Conservation (phyloP, 2,329 filamentous ascomycete species). For the Fusarium beomiforme region DNA sequence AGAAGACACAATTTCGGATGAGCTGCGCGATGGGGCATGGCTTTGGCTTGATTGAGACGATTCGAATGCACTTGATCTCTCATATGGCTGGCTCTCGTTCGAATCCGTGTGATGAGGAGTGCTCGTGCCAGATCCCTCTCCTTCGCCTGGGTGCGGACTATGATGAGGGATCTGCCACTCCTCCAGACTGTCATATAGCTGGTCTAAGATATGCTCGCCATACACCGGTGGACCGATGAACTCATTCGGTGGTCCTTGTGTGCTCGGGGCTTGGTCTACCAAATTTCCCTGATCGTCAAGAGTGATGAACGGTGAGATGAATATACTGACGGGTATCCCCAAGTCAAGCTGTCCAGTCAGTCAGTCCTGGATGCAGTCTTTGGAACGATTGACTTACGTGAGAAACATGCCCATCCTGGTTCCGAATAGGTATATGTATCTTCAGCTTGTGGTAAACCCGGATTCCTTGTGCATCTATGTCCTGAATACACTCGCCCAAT, state of each 20-base stretch:
- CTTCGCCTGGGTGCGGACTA: constrained; percentile 65
- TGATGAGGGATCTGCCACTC: constrained; percentile 77
- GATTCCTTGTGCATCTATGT: constrained; percentile 86
- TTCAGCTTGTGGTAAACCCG: constrained; percentile 92
- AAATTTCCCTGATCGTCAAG: constrained; percentile 87
- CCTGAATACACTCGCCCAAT: constrained; percentile 84
- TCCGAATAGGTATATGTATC: constrained; percentile 87
- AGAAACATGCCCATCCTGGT: constrained; percentile 92
- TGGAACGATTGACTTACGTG: constrained; percentile 64
- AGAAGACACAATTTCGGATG: constrained; percentile 61
- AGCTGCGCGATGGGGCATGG: constrained; percentile 57
- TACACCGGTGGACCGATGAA: constrained; percentile 86
- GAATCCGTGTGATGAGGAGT: constrained; percentile 43
- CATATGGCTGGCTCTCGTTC: constrained; percentile 58
- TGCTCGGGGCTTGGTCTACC: constrained; percentile 62
- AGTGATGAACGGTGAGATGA: constrained; percentile 91
- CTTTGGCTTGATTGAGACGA: not conserved
- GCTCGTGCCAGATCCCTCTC: constrained; percentile 59
- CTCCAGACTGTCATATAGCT: constrained; percentile 87
- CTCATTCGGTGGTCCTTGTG: constrained; percentile 61
- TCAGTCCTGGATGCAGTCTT: not conserved
- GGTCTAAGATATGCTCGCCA: constrained; percentile 88
- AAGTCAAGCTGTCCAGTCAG: constrained; percentile 76
- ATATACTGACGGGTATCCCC: constrained; percentile 87
- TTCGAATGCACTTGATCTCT: not conserved